Evolutionary conservation across 495 filamentous ascomycete species (phyloP), one percentile per base, ranked within the genome.

Genomic region (Aspergillus nidulans): DNA sequence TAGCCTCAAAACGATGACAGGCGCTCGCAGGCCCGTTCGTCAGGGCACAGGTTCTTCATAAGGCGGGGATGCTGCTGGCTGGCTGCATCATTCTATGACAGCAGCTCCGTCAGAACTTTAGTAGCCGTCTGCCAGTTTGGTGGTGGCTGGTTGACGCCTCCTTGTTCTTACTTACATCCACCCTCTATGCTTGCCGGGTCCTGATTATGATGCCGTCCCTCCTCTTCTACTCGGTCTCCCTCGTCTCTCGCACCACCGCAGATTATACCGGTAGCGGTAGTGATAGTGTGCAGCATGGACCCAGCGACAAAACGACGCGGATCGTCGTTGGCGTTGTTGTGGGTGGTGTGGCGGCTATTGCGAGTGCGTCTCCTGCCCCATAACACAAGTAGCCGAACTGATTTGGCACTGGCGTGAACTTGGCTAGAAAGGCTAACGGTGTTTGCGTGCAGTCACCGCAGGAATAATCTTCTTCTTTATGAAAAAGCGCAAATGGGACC

Each of bases 291-390:
- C 10, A 41, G n/a, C 23, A 47, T 4, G 47, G 32, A 4, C 15
- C 43, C 18, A 43, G 24, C 43, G 15, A 30, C 19, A 56, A 56
- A 30, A 56, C 53, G 7, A 49, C 57, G 13, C 57, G 58, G 34
- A 63, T 68, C 19, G 65, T 66, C 44, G 65, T 71, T 46, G 68
- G 68, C 0, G 63, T 64, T 6, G 66, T 71, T 0, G 44, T 71
- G 1, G 66, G 68, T 9, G 55, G 58, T 25, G 54, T 67, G 34
- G 60, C 53, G 9, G 46, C 61, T 23, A 55, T 61, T 41, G 62
- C 62, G 1, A 65, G 68, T 70, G 60, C 52, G 65, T 59, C 19
- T 19, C 55, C 32, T 28, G 47, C 46, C 19, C n/a, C 19, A 18
- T 20, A 45, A 4, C 13, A 13, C 25, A 20, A n/a, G 3, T 19